A percentile compares a stretch with the other conserved stretches of the same genome.
These are phyloP conservation scores for Peniophora sp. DNA, from an alignment of 1,284 basidiomycete species.

Conservation along the genomic window DNA sequence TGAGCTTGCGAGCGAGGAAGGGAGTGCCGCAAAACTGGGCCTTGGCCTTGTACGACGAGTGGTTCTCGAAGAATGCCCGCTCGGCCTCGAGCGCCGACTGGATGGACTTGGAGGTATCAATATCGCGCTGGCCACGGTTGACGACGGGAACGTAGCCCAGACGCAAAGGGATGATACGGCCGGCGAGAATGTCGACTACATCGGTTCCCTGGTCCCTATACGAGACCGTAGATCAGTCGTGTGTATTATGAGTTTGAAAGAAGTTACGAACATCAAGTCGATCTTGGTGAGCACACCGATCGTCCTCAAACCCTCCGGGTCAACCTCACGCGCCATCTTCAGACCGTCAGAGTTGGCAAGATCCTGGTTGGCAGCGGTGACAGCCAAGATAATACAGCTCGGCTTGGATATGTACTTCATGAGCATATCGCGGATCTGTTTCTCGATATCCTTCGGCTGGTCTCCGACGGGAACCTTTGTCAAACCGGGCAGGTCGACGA, in stretches of 20 bases:
- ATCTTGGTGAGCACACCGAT: constrained; percentile 98
- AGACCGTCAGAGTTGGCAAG: constrained; percentile 97
- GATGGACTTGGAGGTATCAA: constrained; percentile 85
- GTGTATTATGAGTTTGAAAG: neutral
- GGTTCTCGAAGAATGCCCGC: constrained; percentile 89
- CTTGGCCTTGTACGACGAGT: constrained; percentile 88
- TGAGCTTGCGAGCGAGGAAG: constrained; percentile 94
- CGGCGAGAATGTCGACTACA: constrained; percentile 96
- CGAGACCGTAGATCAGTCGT: constrained; percentile 2
- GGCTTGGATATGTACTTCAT: constrained; percentile 94
- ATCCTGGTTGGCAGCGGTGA: constrained; percentile 94
- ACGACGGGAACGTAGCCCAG: constrained; percentile 97
- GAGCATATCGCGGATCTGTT: constrained; percentile 96
- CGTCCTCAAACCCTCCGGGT: constrained; percentile 91
- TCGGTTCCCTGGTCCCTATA: constrained; percentile 91
- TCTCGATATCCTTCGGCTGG: constrained; percentile 96
- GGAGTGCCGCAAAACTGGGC: constrained; percentile 96
- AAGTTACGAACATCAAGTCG: constrained; percentile 78
- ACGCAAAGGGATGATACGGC: constrained; percentile 90
- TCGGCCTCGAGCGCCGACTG: constrained; percentile 82
- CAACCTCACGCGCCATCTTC: constrained; percentile 94
- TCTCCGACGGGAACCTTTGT: constrained; percentile 98
- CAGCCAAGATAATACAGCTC: constrained; percentile 85
- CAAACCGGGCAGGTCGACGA: constrained; percentile 94
- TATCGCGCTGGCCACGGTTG: constrained; percentile 96